Evolutionary conservation across 2,329 filamentous ascomycete species (phyloP).

Genomic region (Microcera coccophila): DNA sequence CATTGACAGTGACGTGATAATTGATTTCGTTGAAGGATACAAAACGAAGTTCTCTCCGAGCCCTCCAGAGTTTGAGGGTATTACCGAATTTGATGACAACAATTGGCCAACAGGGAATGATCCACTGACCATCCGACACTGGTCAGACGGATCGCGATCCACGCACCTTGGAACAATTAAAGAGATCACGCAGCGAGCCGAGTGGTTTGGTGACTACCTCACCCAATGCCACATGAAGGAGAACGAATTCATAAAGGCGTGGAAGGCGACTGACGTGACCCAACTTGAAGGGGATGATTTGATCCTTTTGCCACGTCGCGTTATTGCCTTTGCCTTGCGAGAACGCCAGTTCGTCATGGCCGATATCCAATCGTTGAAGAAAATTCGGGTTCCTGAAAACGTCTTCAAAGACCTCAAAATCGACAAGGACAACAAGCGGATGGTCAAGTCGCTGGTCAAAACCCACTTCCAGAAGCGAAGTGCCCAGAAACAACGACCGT

Average conservation of each 20-base stretch:
- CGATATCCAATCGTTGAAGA: conserved; percentile 34
- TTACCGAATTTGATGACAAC: conserved; percentile 30
- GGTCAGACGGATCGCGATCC: conserved; percentile 35
- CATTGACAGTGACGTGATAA: conserved; percentile 41
- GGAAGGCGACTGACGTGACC: conserved; percentile 24
- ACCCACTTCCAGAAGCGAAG: conserved; percentile 40
- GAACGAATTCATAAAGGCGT: conserved; percentile 31
- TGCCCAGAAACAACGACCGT: conserved; percentile 32
- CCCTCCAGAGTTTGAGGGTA: conserved; percentile 27
- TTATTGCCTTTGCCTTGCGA: conserved; percentile 40
- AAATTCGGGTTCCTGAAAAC: conserved; percentile 32
- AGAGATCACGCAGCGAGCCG: conserved; percentile 35
- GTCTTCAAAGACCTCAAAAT: conserved; percentile 41
- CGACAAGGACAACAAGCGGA: conserved; percentile 39
- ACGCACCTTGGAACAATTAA: conserved; percentile 36
- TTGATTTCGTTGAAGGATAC: conserved; percentile 41
- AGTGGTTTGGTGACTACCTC: conserved; percentile 33
- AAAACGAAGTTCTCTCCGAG: no score
- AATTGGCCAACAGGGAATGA: conserved; percentile 32
- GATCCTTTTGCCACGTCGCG: conserved; percentile 38
- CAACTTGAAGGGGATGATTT: conserved; percentile 28
- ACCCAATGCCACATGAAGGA: conserved; percentile 34
- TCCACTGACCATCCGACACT: conserved; percentile 36
- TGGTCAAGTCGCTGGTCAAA: conserved; percentile 38
- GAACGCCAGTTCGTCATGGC: conserved; percentile 38